Evolutionary conservation across 2,329 filamentous ascomycete genomes (phyloP).

Genomic region (Diplodia corticola): DNA sequence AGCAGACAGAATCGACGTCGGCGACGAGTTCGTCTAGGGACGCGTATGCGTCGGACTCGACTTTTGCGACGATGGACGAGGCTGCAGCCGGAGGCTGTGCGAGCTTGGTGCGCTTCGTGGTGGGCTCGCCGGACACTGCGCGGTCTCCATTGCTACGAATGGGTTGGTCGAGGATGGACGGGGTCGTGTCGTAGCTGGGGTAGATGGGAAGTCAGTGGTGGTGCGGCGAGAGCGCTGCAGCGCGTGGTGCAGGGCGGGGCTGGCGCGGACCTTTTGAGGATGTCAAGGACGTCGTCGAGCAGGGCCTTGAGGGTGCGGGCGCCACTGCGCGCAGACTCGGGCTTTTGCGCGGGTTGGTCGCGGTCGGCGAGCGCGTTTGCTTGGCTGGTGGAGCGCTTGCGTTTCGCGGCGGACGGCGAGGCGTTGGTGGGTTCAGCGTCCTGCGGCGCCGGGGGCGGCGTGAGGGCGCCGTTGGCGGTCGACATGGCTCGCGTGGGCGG

Average conservation of each 20-base stretch:
- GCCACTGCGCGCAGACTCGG: slow-evolving; percentile 25
- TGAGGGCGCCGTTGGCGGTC: slow-evolving; percentile 40
- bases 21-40: slow-evolving; percentile 44
- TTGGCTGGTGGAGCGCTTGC: slow-evolving; percentile 46
- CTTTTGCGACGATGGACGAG: slow-evolving; percentile 41
- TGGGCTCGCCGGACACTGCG: slow-evolving; percentile 42
- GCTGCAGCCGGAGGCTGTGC: slow-evolving; percentile 31
- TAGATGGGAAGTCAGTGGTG: slow-evolving; percentile 21
- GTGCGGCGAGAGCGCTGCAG: not conserved
- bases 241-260: not conserved
- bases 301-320: slow-evolving; percentile 31
- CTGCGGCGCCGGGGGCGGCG: slow-evolving; percentile 34
- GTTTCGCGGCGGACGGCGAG: slow-evolving; percentile 43
- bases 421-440: slow-evolving; percentile 27
- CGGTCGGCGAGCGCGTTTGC: slow-evolving; percentile 32
- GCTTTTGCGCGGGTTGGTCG: slow-evolving; percentile 28
- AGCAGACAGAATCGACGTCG: slow-evolving; percentile 45
- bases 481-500: slow-evolving; percentile 29
- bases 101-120: slow-evolving; percentile 48
- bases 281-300: slow-evolving; percentile 44
- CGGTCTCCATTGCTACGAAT: slow-evolving; percentile 34
- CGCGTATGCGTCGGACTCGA: slow-evolving; percentile 42
- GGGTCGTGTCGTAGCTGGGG: slow-evolving; percentile 45
- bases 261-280: slow-evolving; percentile 41
- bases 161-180: slow-evolving; percentile 47